Percentiles rank a stretch among this genome's conserved stretches.
Evolutionary conservation across 306 rosid genomes (phyloP).

Genomic region (Boehmeria nivea): DNA sequence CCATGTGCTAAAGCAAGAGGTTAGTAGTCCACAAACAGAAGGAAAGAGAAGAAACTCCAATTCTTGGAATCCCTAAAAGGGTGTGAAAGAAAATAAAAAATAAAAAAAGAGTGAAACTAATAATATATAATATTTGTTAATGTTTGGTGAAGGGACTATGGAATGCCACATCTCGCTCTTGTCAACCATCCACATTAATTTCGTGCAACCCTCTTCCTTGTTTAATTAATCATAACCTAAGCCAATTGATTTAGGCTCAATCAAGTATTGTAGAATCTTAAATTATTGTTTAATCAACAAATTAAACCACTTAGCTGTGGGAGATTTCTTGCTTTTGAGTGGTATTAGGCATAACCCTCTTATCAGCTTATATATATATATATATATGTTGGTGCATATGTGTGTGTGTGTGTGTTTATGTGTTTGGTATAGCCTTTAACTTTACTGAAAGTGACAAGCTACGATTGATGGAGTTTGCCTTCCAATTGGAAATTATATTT

Average conservation of each 20-base stretch:
- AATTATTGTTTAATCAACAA: slow-evolving; percentile 24
- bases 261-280: slow-evolving; percentile 35
- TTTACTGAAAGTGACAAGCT: slow-evolving; percentile 46
- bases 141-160: slow-evolving; percentile 27
- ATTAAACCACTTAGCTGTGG: slow-evolving; percentile 46
- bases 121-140: background rate
- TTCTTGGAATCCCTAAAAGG: no score
- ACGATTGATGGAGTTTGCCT: slow-evolving; percentile 23
- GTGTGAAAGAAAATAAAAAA: no score
- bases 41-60: slow-evolving; percentile 42
- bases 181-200: slow-evolving; percentile 38
- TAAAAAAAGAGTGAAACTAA: no score
- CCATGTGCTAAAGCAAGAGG: slow-evolving; percentile 56
- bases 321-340: slow-evolving; percentile 57
- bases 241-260: slow-evolving; percentile 12
- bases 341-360: slow-evolving; percentile 37
- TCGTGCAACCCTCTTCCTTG: slow-evolving; percentile 28
- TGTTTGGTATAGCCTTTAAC: slow-evolving; percentile 28
- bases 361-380: slow-evolving; percentile 20
- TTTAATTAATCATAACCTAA: slow-evolving; percentile 24
- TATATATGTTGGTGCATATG: slow-evolving; percentile 9
- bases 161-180: slow-evolving; percentile 43
- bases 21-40: slow-evolving; percentile 16
- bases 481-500: slow-evolving; percentile 37
- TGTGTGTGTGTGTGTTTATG: no score